These are phyloP conservation scores for Takashimella tepidaria DNA, from an alignment of 1,284 basidiomycete genomes.

Conservation along the genomic window DNA sequence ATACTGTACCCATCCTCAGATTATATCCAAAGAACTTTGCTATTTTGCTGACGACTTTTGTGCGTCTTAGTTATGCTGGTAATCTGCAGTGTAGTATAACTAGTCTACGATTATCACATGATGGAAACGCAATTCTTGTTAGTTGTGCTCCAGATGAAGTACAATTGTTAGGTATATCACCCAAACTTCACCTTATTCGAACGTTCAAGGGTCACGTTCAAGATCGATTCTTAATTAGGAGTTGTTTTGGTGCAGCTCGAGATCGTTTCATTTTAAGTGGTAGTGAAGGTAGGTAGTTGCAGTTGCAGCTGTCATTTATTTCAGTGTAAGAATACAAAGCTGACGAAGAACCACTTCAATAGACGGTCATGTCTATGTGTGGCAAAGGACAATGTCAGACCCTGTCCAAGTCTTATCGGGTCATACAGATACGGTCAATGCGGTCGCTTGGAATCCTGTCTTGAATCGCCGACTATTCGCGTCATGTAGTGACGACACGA, in stretches of 20 bases:
- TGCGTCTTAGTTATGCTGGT: not conserved
- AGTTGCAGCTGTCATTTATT: too few species aligned
- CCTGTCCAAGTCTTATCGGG: conserved; percentile 78
- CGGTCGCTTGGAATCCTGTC: conserved; percentile 89
- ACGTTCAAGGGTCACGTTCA: conserved; percentile 79
- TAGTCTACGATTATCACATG: conserved; percentile 78
- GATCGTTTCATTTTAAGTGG: conserved; percentile 88
- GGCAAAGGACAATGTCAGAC: conserved; percentile 81
- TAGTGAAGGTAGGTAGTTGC: conserved; percentile 69
- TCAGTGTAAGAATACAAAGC: too few species aligned
- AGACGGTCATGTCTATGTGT: conserved; percentile 90
- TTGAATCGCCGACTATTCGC: conserved; percentile 82
- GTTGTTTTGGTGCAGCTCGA: conserved; percentile 89
- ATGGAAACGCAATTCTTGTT: conserved; percentile 81
- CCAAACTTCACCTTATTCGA: conserved; percentile 60
- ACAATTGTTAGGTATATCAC: conserved; percentile 73
- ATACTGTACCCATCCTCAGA: too few species aligned
- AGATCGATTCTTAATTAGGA: conserved; percentile 75
- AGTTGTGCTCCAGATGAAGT: conserved; percentile 85
- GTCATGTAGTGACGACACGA: conserved; percentile 80
- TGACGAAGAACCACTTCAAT: too few species aligned
- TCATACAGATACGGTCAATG: conserved; percentile 85
- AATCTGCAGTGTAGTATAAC: conserved; percentile 60
- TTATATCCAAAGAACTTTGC: too few species aligned
- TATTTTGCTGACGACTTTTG: too few species aligned